Conservation (phyloP, 305 asterid genomes). For the Fraxinus ornus region DNA sequence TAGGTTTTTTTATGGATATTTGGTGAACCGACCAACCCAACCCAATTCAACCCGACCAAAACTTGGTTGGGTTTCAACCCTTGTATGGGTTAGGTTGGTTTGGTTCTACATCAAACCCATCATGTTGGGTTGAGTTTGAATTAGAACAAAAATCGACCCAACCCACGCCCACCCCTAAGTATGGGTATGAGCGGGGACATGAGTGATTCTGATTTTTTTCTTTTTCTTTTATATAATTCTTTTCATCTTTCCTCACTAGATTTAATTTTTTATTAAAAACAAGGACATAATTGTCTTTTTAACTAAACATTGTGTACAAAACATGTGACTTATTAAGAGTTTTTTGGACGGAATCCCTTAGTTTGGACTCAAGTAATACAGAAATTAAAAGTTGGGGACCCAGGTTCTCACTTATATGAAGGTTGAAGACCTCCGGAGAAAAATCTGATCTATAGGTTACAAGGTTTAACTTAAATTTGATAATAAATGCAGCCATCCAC, state of each 20-base stretch:
- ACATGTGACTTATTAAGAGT: not conserved
- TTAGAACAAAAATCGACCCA: no score
- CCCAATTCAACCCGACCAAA: no score
- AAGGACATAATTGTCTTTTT: not conserved
- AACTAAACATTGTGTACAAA: not conserved
- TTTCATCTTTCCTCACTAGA: not conserved
- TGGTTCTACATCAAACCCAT: no score
- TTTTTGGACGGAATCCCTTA: not conserved
- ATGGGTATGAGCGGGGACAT: not conserved
- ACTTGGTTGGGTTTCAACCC: no score
- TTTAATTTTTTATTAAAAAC: not conserved
- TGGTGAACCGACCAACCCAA: no score
- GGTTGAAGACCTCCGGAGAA: not conserved
- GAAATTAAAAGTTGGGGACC: not conserved
- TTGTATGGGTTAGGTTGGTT: no score
- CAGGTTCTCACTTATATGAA: not conserved
- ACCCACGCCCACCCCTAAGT: no score
- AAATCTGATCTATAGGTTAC: not conserved
- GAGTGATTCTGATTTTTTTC: not conserved
- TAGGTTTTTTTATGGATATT: no score
- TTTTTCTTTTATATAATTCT: no score
- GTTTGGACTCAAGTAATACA: not conserved
- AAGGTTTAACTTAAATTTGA: not conserved
- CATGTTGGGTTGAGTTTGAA: no score
- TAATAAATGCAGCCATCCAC: not conserved